Evolutionary conservation across 208 protist genomes (phyloP), one percentile per base, ranked within the genome.

Genomic region (Trypanosoma melophagium): DNA sequence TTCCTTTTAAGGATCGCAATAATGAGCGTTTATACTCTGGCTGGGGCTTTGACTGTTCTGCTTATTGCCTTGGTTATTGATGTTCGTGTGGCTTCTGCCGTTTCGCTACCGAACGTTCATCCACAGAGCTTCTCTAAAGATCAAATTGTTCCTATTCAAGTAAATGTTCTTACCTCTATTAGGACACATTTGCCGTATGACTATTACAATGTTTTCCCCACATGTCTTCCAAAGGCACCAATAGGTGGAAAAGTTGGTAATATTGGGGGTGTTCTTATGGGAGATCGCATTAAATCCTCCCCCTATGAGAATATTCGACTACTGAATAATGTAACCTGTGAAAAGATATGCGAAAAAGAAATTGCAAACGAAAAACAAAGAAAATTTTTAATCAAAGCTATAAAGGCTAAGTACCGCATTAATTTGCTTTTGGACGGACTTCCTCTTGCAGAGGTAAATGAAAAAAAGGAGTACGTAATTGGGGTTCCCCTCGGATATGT

Each of bases 191-290:
- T 98, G 14, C 94, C 94, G 9, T 98, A 93, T 66, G 84, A 89
- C 45, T 98, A 92, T 74, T 98, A 98, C 69, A 81, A 52, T 35
- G 40, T 94, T 28, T 55, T 69, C 55, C 82, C 84, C 17, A 92
- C 91, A 60, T 97, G 95, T 73, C 25, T 51, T 31, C 86, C 89
- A 58, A 64, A 64, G 9, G 63, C n/a, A 60, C 65, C 64, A n/a
- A 38, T 66, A 8, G 22, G n/a, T 19, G 25, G 50, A 0, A 69
- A 71, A 10, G n/a, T 54, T 1, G 92, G 96, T 60, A 98, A 97
- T 68, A 78, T 98, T n/a, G 96, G 95, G 38, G 92, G 98, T 63
- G 72, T 97, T 21, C 69, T 98, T 8, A 62, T 79, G n/a, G 96
- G 96, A 24, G 95, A 98, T 64, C 51, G 71, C 57, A 97, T 98